Conservation (phyloP, 768 basidiomycete genomes). For the Tremella mesenterica region DNA sequence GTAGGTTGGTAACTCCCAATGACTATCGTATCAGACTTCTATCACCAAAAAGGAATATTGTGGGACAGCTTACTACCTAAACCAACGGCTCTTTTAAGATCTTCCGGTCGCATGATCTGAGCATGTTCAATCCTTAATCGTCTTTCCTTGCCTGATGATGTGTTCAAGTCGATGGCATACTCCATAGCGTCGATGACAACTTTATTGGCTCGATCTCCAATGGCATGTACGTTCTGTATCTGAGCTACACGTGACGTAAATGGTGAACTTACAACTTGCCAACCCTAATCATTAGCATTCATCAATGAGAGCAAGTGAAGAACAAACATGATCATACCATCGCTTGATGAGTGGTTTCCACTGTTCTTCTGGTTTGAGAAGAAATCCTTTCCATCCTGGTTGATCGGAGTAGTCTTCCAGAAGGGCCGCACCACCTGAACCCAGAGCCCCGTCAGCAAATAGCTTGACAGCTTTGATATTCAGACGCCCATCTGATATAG, state of each 20-base stretch:
- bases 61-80: constrained; percentile 61
- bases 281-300: constrained; percentile 46
- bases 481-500: constrained; percentile 52
- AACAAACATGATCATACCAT: constrained; percentile 50
- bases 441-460: constrained; percentile 69
- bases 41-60: not conserved
- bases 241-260: not conserved
- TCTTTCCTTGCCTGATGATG: constrained; percentile 2
- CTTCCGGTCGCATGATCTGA: constrained; percentile 67
- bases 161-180: constrained; percentile 49
- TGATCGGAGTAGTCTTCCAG: constrained; percentile 72
- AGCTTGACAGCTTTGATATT: constrained; percentile 48
- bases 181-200: constrained; percentile 78
- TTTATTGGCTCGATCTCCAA: constrained; percentile 70
- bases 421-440: constrained; percentile 86
- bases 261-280: constrained; percentile 64
- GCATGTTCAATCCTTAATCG: constrained; percentile 86
- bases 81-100: constrained; percentile 60
- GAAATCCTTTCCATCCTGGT: constrained; percentile 60
- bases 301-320: not conserved
- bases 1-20: constrained; percentile 89
- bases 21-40: constrained; percentile 50
- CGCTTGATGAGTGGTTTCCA: constrained; percentile 53
- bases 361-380: constrained; percentile 54
- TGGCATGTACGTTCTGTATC: constrained; percentile 58